phyloP scores from a whole-genome alignment of 176 grass and related monocot genomes.

The Bolboschoenus planiculmis region DNA sequence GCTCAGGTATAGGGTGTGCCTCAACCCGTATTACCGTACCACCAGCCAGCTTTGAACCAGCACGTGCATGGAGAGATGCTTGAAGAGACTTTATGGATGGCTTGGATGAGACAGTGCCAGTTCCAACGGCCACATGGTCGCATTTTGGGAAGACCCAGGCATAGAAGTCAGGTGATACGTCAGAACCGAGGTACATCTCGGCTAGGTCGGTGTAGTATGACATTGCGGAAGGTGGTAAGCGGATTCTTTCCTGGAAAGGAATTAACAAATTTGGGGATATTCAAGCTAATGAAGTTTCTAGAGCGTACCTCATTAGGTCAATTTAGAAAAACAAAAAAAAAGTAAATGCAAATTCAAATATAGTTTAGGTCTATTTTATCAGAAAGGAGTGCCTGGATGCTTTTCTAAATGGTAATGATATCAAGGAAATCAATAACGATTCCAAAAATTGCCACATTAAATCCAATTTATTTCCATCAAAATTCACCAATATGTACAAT shows the following conservation, averaged over 20 bases:
- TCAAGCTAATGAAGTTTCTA: neutral
- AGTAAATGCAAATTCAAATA: neutral
- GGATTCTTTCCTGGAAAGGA: constrained; percentile 54
- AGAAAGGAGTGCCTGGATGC: neutral
- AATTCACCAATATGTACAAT: neutral
- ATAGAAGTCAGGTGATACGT: constrained; percentile 95
- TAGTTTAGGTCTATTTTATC: neutral
- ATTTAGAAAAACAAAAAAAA: neutral
- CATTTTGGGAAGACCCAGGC: constrained; percentile 97
- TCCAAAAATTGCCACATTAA: neutral
- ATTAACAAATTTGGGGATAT: neutral
- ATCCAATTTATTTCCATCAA: neutral
- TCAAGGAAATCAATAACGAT: neutral
- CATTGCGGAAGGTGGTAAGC: constrained; percentile 61
- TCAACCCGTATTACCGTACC: constrained; percentile 64
- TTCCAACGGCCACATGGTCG: constrained; percentile 94
- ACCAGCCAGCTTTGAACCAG: constrained; percentile 54
- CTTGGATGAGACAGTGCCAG: constrained; percentile 63
- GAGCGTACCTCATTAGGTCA: neutral
- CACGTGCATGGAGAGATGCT: constrained; percentile 49
- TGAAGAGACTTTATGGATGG: constrained; percentile 64
- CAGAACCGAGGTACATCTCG: constrained; percentile 87
- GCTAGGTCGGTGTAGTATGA: constrained; percentile 76
- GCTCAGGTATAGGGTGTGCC: constrained; percentile 90
- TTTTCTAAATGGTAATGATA: neutral